Base-by-base conservation (phyloP, 1,284 basidiomycete species). In the Filobasidium uniguttulatum region DNA sequence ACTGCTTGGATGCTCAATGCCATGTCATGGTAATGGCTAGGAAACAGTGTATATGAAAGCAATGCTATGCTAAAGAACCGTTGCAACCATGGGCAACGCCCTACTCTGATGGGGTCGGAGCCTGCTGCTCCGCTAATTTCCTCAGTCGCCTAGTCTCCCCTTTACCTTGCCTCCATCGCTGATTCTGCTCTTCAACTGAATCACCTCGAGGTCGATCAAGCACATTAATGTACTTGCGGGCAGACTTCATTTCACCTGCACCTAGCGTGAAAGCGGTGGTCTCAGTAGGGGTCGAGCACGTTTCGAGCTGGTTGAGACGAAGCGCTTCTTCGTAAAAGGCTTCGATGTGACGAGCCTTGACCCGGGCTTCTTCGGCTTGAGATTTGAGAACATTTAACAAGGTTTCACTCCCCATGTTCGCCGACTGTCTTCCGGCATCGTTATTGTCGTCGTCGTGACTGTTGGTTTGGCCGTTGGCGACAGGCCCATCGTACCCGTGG, bases 161-260 rank as follows among this genome's bases (percentile, higher is more conserved):
- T 30, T 60, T 55, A 12, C 81, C 80, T 20, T 74, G 64, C 54
- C 79, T 74, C 82, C 85, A 93, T 49, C 81, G 75, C 59, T 78
- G 77, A 63, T 94, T 91, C 14, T 78, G 75, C 15, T 77, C 75
- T 34, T 85, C 82, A 0, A 83, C 80, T 17, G 74, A 73, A 52
- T 84, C 82, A 28, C 81, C 70, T 49, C 84, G 73, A 48, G 78
- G 76, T 49, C 87, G 73, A 50, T 73, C 60, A 43, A 87, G 60
- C 31, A 94, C 57, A 6, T 79, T 79, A 9, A 77, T 71, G 57
- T 89, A 90, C 56, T 75, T 79, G 12, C 71, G 68, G 6, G 72
- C 74, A 20, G 79, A 74, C 54, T 76, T 75, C 49, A 75, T 75
- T 43, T 75, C 75, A 1, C 84, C 85, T 0, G 81, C 86, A 1